Base-by-base conservation (phyloP, 2,329 filamentous ascomycete species). In the Aspergillus novofumigatus region DNA sequence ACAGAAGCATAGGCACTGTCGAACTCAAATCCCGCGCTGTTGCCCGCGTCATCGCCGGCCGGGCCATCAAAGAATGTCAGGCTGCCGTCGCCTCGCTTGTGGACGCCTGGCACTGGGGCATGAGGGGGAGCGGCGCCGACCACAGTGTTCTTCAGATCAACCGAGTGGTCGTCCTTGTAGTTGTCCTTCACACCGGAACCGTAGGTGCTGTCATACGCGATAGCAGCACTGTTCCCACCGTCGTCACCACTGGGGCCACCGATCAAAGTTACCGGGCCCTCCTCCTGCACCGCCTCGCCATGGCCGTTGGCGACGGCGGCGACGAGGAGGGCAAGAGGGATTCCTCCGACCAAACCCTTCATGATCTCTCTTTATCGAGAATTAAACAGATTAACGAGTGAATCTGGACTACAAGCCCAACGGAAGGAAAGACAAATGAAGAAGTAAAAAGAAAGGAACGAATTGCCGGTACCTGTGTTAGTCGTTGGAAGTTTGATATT, bases 331-430 rank as follows among this genome's bases (percentile, higher is more conserved):
- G 72, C 72, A 20, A 75, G 58, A 4, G 72, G 70, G 48, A 75
- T 69, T 52, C 71, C 72, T 48, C 63, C 67, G 29, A 69, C 63
- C 49, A 74, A 65, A 49, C 67, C 69, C 67, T 75, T 75, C 72
- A 75, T 75, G 14, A 53, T 67, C 61, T 11, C 10, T n/a, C 14
- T 20, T 25, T 25, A 26, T 14, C 6, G 5, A 20, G 26, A n/a
- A 35, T 25, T 20, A 35, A 45, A 4, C 42, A 28, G 28, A 41
- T 44, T 32, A 65, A 63, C 28, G 59, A 65, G 51, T 45, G 61
- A 58, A 55, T 54, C 41, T 11, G 25, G 58, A 52, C 54, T 48
- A 48, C 49, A n/a, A 20, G 51, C 49, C 56, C 49, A 58, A 55
- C 11, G 44, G 28, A 49, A 44, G 32, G 44, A 10, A 47, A 21